Base-by-base conservation (phyloP, 352 stramenopile genomes). In the Elongisporangium prolatum region DNA sequence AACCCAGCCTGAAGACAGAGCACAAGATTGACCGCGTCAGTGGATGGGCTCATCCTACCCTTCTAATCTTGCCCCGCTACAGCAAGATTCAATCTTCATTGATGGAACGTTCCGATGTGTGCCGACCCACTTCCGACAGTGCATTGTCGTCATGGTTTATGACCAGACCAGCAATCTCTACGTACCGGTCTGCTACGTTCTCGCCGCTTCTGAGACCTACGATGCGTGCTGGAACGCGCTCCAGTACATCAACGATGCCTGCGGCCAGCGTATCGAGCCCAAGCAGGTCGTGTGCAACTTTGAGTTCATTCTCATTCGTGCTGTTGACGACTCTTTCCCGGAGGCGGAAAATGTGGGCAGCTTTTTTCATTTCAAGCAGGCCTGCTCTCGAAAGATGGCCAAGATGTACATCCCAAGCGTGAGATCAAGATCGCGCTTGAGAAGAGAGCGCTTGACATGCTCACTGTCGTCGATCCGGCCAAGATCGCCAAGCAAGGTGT, bases 341-440 rank as follows among this genome's bases (percentile, higher is more conserved):
- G 34, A 48, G 3, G 48, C 60, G 2, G 9, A 48, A 7, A 11
- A 25, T 3, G 25, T 64, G 21, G 57, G 56, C 0, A 68, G 56
- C 38, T 44, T 74, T 71, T 74, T 55, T 57, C 68, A 21, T n/a
- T 61, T 67, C 54, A 73, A 70, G 55, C 62, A 74, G 14, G 59
- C 59, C 3, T 34, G 64, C 9, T 48, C 44, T 1, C 53, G 60
- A 16, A 44, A 44, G 14, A 69, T 72, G 65, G 9, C 37, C 14
- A 59, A 54, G 14, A 21, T 68, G 9, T 11, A 48, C 10, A 68
- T 52, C 54, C 61, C 2, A 24, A 50, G 14, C 16, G 24, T 21
- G 57, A 60, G 25, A 54, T 63, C 11, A 38, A 4, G 0, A 34
- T 21, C 3, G 48, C 50, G 5, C 62, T 69, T 53, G 5, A 20